Evolutionary conservation across 768 basidiomycete species (phyloP), one percentile per base, ranked within the genome.

Genomic region (Lactarius hatsudake): DNA sequence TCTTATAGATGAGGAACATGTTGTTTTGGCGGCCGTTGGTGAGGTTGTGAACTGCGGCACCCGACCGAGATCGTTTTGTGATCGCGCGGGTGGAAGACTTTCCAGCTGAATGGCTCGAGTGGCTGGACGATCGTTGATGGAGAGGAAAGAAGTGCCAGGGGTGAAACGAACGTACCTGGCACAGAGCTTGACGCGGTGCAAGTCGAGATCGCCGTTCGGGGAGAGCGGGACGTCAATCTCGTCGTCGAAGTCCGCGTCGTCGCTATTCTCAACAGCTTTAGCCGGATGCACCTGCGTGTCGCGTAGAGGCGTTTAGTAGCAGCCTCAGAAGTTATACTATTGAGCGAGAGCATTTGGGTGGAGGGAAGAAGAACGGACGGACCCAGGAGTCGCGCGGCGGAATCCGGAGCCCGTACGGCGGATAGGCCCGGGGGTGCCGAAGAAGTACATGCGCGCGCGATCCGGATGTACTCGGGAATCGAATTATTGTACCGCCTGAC

Each of bases 221-320:
- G 40, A 48, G 17, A 71, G 55, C 10, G 69, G 71, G 9, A 71
- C 66, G 23, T 71, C 71, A 30, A 66, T 26, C 40, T 66, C 56
- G 18, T 34, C n/a, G n/a, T n/a, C n/a, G n/a, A n/a, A n/a, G n/a
- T n/a, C n/a, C n/a, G n/a, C n/a, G n/a, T n/a, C 23, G 7, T 23
- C 30, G 42, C 48, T 9, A 17, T 61, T 38, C 8, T 45, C 17
- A 53, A 64, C 5, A 71, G 20, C 48, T 59, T 64, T 40, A 71
- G 53, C 6, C 69, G 68, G 18, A 71, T 62, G 43, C 64, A 69
- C n/a, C 70, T 71, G 43, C 23, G 42, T 13, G 36, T 18, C 42
- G 15, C 40, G 4, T 34, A 28, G 12, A 54, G 15, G 20, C 12
- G 30, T 34, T 42, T 28, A 28, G 26, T 6, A 60, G 48, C 48